phyloP scores from a whole-genome alignment of 768 basidiomycete genomes.

The Coprinopsis strossmayeri region DNA sequence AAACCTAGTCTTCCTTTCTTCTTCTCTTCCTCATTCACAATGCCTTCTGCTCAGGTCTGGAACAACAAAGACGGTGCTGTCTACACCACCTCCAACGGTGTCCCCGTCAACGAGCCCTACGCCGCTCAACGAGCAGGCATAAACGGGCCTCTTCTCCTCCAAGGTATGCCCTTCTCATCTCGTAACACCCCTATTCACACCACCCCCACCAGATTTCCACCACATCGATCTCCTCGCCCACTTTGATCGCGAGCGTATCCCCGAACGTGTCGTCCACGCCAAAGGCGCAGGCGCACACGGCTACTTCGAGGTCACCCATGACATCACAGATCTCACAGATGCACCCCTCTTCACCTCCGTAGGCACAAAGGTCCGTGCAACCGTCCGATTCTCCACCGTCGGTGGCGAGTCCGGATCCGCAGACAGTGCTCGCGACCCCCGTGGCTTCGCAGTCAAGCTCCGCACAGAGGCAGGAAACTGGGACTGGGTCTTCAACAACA shows the following conservation, averaged over 20 bases:
- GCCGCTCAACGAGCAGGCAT: constrained; percentile 68
- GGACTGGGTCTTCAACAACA: constrained; percentile 93
- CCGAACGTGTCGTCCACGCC: constrained; percentile 90
- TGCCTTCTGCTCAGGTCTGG: constrained; percentile 62
- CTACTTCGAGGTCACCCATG: constrained; percentile 84
- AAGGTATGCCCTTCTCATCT: constrained; percentile 43
- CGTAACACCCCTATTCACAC: constrained; percentile 10
- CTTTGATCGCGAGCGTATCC: constrained; percentile 93
- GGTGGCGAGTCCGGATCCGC: constrained; percentile 84
- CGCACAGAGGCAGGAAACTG: constrained; percentile 88
- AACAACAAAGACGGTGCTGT: constrained; percentile 46
- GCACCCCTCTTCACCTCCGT: constrained; percentile 58
- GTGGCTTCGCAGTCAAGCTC: constrained; percentile 88
- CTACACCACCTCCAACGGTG: constrained; percentile 87
- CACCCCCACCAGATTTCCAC: constrained; percentile 58
- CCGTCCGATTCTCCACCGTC: constrained; percentile 91
- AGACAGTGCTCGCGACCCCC: constrained; percentile 89
- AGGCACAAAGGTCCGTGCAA: constrained; percentile 64
- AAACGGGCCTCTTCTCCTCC: constrained; percentile 80
- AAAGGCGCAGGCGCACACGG: constrained; percentile 94
- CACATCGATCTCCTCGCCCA: constrained; percentile 87
- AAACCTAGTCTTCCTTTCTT: constrained; percentile 10
- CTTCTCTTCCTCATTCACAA: constrained; percentile 22
- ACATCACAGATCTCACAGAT: constrained; percentile 76
- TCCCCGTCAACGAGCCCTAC: constrained; percentile 70